These are phyloP conservation scores for Sugiyamaella lignohabitans DNA, from an alignment of 805 yeast genomes.

Conservation along the genomic window DNA sequence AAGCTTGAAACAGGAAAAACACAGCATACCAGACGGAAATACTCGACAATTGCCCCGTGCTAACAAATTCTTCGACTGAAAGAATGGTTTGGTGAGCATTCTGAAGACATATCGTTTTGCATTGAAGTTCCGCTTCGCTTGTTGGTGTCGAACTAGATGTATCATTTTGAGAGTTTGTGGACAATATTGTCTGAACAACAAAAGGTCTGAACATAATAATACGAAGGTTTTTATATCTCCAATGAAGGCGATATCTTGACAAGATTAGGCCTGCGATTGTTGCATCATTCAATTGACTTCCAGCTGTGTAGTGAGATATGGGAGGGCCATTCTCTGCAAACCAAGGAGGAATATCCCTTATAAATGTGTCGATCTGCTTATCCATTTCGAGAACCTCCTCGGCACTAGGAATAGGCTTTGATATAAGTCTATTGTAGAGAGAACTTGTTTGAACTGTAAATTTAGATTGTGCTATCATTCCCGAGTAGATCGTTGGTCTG, in stretches of 20 bases:
- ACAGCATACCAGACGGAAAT: conserved; percentile 58
- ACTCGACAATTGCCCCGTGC: conserved; percentile 35
- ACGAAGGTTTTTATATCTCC: conserved; percentile 55
- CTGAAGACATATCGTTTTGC: conserved; percentile 44
- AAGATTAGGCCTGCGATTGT: conserved; percentile 44
- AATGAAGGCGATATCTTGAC: conserved; percentile 45
- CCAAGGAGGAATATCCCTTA: conserved; percentile 40
- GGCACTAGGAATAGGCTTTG: conserved; percentile 44
- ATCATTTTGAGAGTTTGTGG: neutral
- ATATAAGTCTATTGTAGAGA: conserved; percentile 42
- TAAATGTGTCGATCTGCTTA: conserved; percentile 37
- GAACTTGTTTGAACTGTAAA: conserved; percentile 44
- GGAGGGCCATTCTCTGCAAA: conserved; percentile 35
- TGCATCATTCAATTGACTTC: neutral
- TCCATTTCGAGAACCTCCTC: conserved; percentile 47
- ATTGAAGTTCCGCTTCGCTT: conserved; percentile 38
- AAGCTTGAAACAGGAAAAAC: conserved; percentile 58
- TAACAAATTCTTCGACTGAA: conserved; percentile 35
- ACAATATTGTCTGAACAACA: conserved; percentile 44
- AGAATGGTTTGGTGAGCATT: conserved; percentile 48
- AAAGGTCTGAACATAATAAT: conserved; percentile 50
- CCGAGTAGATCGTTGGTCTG: conserved; percentile 52
- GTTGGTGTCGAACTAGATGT: neutral
- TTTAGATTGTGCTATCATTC: conserved; percentile 49
- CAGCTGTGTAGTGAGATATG: neutral